Base-by-base conservation (phyloP, 768 basidiomycete species). In the Tricholoma bakamatsutake region DNA sequence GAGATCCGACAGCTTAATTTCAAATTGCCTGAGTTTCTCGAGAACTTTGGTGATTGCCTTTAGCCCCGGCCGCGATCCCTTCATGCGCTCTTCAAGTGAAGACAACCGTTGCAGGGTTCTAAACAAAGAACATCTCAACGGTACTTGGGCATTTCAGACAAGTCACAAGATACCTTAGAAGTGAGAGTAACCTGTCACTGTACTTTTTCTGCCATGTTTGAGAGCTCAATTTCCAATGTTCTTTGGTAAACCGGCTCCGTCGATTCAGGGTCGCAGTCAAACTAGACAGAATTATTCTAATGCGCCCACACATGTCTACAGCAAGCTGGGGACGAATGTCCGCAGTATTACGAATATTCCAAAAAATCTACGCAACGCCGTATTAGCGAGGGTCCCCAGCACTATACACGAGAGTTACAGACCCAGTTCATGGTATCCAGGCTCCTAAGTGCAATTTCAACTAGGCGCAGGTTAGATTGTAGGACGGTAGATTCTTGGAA, bases 11-110 rank as follows among this genome's bases (percentile, higher is more conserved):
- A 75, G 57, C 59, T 76, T 76, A 50, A 58, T 57, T 60, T 75
- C 74, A 64, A 74, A 73, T 61, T 75, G 66, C 52, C 66, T 63
- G 52, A 74, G 60, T 66, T 75, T 76, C 40, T 63, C 57, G 34
- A 72, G 59, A 8, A 46, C 40, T 17, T 47, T 63, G 15, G 55
- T 47, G 8, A 61, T 50, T 18, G 24, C 18, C 24, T 56, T 18
- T 52, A 59, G 46, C 9, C 30, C n/a, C 3, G 46, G 13, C 5
- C 28, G 46, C 10, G 46, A 30, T 48, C 28, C 15, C n/a, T 30
- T 31, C 28, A 48, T 7, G 17, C 46, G 46, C 2, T 48, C 46
- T 48, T 48, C 46, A 30, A 48, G 27, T 17, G 28, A n/a, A 17
- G n/a, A 11, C 10, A 48, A 31, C 3, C 46, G 46, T 31, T 48